These are phyloP conservation scores for Tylopilus rubrobrunneus DNA, from an alignment of 768 basidiomycete genomes.

Conservation along the genomic window DNA sequence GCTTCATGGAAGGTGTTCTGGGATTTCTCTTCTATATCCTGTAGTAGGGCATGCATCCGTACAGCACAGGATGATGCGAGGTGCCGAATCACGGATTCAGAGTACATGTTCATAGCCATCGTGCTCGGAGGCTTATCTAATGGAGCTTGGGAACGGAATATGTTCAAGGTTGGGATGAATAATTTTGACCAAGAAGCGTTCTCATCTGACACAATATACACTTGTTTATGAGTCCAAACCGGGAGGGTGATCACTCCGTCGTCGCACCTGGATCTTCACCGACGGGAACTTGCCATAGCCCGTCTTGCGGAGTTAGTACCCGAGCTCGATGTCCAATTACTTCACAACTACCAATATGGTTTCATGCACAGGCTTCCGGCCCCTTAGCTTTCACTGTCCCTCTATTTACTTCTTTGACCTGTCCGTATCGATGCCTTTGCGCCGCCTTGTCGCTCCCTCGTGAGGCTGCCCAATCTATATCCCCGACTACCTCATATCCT, in stretches of 20 bases:
- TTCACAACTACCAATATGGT: slow-evolving; percentile 30
- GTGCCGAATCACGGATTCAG: slow-evolving; percentile 13
- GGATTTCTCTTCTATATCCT: neutral
- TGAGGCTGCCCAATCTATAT: slow-evolving; percentile 26
- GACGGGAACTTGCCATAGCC: slow-evolving; percentile 26
- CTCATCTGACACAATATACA: slow-evolving; percentile 18
- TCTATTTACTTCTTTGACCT: slow-evolving; percentile 29
- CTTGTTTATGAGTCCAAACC: slow-evolving; percentile 9
- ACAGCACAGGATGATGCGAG: slow-evolving; percentile 15
- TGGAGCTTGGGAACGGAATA: slow-evolving; percentile 19
- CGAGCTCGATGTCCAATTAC: slow-evolving; percentile 30
- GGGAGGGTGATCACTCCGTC: slow-evolving; percentile 17
- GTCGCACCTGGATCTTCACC: slow-evolving; percentile 28
- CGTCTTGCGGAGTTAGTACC: slow-evolving; percentile 31
- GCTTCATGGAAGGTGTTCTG: too few relatives aligned
- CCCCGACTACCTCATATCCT: slow-evolving; percentile 23
- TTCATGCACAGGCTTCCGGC: slow-evolving; percentile 30
- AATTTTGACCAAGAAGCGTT: slow-evolving; percentile 14
- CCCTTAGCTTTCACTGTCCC: slow-evolving; percentile 24
- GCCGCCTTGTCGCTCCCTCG: slow-evolving; percentile 24
- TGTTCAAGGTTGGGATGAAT: slow-evolving; percentile 22
- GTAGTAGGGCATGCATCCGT: too few relatives aligned
- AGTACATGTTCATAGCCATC: slow-evolving; percentile 11
- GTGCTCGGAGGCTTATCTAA: slow-evolving; percentile 32
- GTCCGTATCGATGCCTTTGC: slow-evolving; percentile 29